Evolutionary conservation across 345 rosid genomes (phyloP).

Genomic region (Toxicodendron radicans): DNA sequence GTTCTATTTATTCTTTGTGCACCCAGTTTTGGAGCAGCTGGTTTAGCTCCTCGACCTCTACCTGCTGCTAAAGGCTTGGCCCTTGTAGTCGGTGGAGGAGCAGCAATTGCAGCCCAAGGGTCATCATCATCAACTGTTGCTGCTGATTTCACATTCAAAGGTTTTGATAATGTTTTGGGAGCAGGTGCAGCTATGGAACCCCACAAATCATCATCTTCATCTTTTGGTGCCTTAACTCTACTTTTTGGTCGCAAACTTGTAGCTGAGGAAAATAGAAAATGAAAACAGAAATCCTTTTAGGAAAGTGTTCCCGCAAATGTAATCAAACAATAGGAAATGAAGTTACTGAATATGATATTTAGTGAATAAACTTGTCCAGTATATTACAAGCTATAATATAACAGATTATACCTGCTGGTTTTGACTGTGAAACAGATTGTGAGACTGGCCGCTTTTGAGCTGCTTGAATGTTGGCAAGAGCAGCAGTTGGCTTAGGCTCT

Average conservation of each 20-base stretch:
- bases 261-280: conserved; percentile 34
- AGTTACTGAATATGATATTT: neutral
- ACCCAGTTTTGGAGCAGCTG: conserved; percentile 68
- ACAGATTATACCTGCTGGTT: conserved; percentile 58
- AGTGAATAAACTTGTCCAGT: neutral
- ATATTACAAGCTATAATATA: neutral
- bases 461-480: conserved; percentile 82
- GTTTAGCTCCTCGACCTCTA: conserved; percentile 75
- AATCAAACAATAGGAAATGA: no score
- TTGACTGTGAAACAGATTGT: conserved; percentile 60
- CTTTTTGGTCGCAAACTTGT: conserved; percentile 59
- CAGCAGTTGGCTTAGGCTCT: conserved; percentile 80
- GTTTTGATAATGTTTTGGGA: conserved; percentile 65
- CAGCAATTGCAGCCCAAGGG: conserved; percentile 96
- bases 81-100: conserved; percentile 82
- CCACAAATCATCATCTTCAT: conserved; percentile 92
- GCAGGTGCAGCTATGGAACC: conserved; percentile 90
- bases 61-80: conserved; percentile 73
- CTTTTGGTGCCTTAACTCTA: conserved; percentile 42
- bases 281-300: neutral
- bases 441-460: conserved; percentile 84
- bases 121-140: conserved; percentile 62
- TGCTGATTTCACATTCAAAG: conserved; percentile 61
- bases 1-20: conserved; percentile 94
- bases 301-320: no score